Conservation (phyloP, 768 basidiomycete species). For the Leccinum ochraceum region DNA sequence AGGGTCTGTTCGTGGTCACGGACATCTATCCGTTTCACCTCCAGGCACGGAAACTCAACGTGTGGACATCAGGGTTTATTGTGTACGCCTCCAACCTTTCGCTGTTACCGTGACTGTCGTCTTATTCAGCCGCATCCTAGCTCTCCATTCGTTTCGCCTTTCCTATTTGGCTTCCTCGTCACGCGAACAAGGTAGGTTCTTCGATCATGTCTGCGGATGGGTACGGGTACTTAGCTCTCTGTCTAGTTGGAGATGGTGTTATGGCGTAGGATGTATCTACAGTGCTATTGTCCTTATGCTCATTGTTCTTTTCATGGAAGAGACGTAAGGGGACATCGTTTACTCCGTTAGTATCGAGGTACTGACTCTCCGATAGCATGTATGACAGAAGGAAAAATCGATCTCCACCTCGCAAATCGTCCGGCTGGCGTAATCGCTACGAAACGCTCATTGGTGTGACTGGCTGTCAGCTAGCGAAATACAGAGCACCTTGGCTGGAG, state of each 20-base stretch:
- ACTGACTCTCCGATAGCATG: constrained; percentile 34
- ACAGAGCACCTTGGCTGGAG: constrained; percentile 43
- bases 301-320: constrained; percentile 48
- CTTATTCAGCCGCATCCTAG: constrained; percentile 26
- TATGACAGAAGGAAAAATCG: constrained; percentile 47
- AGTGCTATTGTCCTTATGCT: constrained; percentile 43
- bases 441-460: constrained; percentile 53
- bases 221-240: neutral
- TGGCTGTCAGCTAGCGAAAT: constrained; percentile 45
- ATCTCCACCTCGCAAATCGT: constrained; percentile 26
- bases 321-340: constrained; percentile 40
- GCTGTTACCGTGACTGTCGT: constrained; percentile 27
- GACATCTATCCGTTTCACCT: constrained; percentile 57
- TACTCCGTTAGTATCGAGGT: neutral
- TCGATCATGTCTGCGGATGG: neutral
- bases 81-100: constrained; percentile 45
- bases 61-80: constrained; percentile 57
- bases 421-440: constrained; percentile 41
- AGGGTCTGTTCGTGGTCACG: constrained; percentile 48
- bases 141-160: constrained; percentile 32
- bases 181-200: constrained; percentile 27
- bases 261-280: constrained; percentile 55
- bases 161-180: constrained; percentile 31
- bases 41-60: constrained; percentile 50
- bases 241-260: constrained; percentile 49